Evolutionary conservation across 2,329 filamentous ascomycete genomes (phyloP), one percentile per base, ranked within the genome.

Genomic region (Delphinella strobiligena): DNA sequence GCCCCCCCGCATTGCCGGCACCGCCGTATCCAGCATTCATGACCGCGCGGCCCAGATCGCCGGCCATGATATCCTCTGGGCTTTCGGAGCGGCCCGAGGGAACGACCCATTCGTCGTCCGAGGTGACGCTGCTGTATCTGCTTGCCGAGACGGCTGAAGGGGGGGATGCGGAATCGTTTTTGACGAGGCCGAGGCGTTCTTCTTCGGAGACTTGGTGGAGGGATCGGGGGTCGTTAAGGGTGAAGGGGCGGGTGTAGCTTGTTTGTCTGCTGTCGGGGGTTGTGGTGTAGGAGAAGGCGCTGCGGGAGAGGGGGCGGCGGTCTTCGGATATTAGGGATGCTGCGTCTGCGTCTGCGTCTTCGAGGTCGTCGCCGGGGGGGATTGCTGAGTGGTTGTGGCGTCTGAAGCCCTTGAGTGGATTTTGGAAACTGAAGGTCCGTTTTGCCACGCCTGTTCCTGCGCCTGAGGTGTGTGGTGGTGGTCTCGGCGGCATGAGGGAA

Each of bases 391-490:
- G 30, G 44, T 67, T 67, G 48, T 69, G 63, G 36, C 78, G 72
- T 44, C 67, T 66, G 60, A 95, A 91, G 38, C 22, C 7, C 7
- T 12, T 27, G 7, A 27, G 7, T 27, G 22, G 22, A 48, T 82
- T 86, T 48, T 88, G 81, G 68, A 96, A 96, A 14, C 84, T 93
- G 62, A 96, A 98, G 51, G 12, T 47, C 60, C 45, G 49, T 18
- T 41, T 41, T 27, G 22, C 22, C 12, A 12, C 7, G 22, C 22
- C 22, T 7, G 7, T 27, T 27, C 22, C 22, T 7, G 7, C 12
- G 15, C 37, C 31, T 34, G 24, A 18, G 5, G 33, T 31, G 19
- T 36, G 76, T 4, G 78, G 78, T 1, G 79, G 78, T 3, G 74
- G 59, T 41, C 54, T 58, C 0, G 80, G 79, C 1, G 76, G 69